phyloP scores from a whole-genome alignment of 768 basidiomycete species.

The Leccinum rimulosum region DNA sequence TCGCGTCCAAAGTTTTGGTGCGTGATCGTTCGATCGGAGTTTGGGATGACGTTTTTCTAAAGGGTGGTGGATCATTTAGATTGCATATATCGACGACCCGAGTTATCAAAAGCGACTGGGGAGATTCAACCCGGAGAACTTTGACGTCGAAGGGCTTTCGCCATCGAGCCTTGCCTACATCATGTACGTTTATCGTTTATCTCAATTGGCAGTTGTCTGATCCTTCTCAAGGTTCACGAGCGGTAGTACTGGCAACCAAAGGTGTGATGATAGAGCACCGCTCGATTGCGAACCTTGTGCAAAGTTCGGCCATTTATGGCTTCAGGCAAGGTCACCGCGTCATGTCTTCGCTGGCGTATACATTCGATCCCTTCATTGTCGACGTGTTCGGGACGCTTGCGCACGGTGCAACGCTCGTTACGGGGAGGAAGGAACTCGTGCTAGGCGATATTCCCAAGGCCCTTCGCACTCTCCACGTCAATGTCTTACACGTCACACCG shows the following conservation, averaged over 20 bases:
- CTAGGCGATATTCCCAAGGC: slow-evolving; percentile 31
- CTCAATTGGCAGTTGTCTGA: too few relatives aligned
- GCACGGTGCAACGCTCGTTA: slow-evolving; percentile 22
- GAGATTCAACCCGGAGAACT: slow-evolving; percentile 16
- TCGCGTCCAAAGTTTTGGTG: slow-evolving; percentile 25
- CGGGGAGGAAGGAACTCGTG: slow-evolving; percentile 25
- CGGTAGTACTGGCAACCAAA: slow-evolving; percentile 24
- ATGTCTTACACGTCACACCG: slow-evolving; percentile 30
- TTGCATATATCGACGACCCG: slow-evolving; percentile 30
- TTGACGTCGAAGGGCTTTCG: slow-evolving; percentile 18
- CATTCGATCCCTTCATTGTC: slow-evolving; percentile 26
- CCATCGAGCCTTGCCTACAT: slow-evolving; percentile 26
- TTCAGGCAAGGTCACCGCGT: slow-evolving; percentile 24
- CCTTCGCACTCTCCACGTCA: slow-evolving; percentile 26
- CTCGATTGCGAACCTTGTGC: slow-evolving; percentile 21
- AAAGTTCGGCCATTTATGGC: slow-evolving; percentile 21
- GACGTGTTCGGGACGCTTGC: slow-evolving; percentile 20
- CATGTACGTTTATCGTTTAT: slow-evolving; percentile 18
- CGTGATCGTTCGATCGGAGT: background rate
- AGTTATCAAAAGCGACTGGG: slow-evolving; percentile 25
- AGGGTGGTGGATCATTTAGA: slow-evolving; percentile 6
- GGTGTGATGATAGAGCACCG: slow-evolving; percentile 25
- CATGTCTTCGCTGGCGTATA: slow-evolving; percentile 30
- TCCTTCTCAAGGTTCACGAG: slow-evolving; percentile 18
- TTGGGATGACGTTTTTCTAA: background rate